Evolutionary conservation across 495 filamentous ascomycete genomes (phyloP).

Genomic region (Tricharina praecox): DNA sequence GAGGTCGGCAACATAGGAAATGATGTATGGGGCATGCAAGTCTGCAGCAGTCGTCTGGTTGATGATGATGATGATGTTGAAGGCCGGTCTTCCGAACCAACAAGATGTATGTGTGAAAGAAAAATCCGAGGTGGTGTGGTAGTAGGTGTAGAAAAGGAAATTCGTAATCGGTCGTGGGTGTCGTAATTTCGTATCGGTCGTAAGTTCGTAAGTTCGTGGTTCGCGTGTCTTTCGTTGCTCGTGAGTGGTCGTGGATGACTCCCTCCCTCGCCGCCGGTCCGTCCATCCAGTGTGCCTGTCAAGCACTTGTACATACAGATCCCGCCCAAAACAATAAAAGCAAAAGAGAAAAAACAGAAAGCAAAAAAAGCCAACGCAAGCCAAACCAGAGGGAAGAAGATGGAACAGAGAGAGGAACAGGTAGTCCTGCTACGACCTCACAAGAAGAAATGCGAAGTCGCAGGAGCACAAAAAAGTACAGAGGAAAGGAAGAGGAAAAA

Average conservation of each 20-base stretch:
- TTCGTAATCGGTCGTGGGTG: conserved; percentile 19
- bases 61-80: no score
- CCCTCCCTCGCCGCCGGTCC: not conserved
- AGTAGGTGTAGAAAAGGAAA: no score
- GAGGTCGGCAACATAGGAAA: no score
- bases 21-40: no score
- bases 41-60: no score
- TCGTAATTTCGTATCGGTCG: conserved; percentile 23
- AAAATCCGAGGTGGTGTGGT: no score
- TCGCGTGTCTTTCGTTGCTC: conserved; percentile 11
- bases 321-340: not conserved
- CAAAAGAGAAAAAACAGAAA: conserved; percentile 14
- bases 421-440: not conserved
- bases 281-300: not conserved
- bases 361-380: conserved; percentile 5
- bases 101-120: no score
- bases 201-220: conserved; percentile 23
- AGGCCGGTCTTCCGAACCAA: no score
- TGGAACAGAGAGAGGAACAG: conserved; percentile 16
- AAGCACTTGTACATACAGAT: conserved; percentile 7
- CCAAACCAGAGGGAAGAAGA: conserved; percentile 22
- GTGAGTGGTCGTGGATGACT: not conserved
- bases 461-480: conserved; percentile 2
- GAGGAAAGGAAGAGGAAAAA: not conserved
- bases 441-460: not conserved